Evolutionary conservation across 2,329 filamentous ascomycete species (phyloP), one percentile per base, ranked within the genome.

Genomic region (Aspergillus vadensis): DNA sequence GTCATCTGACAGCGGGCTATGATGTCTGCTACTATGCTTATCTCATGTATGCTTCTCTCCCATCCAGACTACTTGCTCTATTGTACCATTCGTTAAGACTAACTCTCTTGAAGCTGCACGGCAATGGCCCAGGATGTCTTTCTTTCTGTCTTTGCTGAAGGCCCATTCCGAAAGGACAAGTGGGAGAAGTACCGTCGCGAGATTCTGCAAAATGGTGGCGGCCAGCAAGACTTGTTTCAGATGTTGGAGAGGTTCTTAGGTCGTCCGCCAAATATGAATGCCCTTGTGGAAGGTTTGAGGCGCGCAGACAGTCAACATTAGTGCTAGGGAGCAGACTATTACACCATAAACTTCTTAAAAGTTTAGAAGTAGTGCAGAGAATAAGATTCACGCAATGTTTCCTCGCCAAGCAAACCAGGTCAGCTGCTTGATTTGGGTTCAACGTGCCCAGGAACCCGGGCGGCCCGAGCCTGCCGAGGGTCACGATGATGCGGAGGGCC

Each of bases 111-210:
- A 15, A 57, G 55, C 64, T 91, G 88, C 1, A 85, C 91, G 74
- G 91, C 95, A 17, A 95, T 93, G 78, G 91, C 88, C 21, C 85
- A 89, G 25, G 91, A 96, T 76, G 94, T 96, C 90, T 96, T 94
- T 81, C 87, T 17, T 21, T 50, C 44, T 10, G 44, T 50, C 4
- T 59, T 59, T 17, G 49, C 38, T 15, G 14, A 21, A 7, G 50
- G 48, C 27, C 57, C 57, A 9, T 59, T 30, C 27, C 21, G 50
- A 5, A 39, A 17, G 12, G 57, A 59, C 2, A 50, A 4, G 7
- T 50, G 47, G 47, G 47, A 19, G 9, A 50, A n/a, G 10, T 50
- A 50, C 14, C 47, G 47, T 12, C 47, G 47, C 4, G 47, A 15
- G 9, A 50, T 50, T 9, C 9, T 50, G n/a, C 23, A 52, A 23